A percentile compares a stretch with the other conserved stretches of the same genome.
Evolutionary conservation across 106 monocot genomes (phyloP).

Genomic region (Acanthochlamys bracteata): DNA sequence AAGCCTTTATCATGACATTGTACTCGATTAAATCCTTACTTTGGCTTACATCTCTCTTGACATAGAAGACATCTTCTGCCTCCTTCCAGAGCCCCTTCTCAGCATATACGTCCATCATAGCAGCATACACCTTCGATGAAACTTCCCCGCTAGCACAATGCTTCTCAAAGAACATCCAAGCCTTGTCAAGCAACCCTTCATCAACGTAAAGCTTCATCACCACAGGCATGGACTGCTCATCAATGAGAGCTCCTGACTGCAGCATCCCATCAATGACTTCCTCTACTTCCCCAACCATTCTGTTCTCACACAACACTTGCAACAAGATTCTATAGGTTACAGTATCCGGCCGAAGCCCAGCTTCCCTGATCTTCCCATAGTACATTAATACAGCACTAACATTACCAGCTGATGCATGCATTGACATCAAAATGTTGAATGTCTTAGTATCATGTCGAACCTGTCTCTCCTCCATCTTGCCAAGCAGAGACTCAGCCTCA

Average conservation of each 20-base stretch:
- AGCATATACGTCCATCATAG: constrained; percentile 69
- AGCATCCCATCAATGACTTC: constrained; percentile 44
- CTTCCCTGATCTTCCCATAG: constrained; percentile 34
- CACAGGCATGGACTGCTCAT: constrained; percentile 59
- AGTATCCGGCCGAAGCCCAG: constrained; percentile 39
- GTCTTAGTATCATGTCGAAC: constrained; percentile 59
- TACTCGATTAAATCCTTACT: constrained; percentile 52
- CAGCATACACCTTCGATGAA: constrained; percentile 61
- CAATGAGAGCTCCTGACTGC: constrained; percentile 17
- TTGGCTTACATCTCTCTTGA: constrained; percentile 12
- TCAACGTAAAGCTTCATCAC: constrained; percentile 66
- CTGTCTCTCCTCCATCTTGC: constrained; percentile 61
- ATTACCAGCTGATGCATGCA: constrained; percentile 33
- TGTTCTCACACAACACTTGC: constrained; percentile 40
- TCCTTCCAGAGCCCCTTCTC: constrained; percentile 73
- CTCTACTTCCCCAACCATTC: constrained; percentile 54
- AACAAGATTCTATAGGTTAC: constrained; percentile 60
- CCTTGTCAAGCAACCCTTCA: constrained; percentile 49
- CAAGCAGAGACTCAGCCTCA: constrained; percentile 56
- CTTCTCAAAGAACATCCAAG: constrained; percentile 42
- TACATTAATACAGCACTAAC: constrained; percentile 18
- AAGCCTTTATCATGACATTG: constrained; percentile 87
- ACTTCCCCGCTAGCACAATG: constrained; percentile 37
- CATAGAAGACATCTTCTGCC: constrained; percentile 56
- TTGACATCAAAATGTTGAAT: constrained; percentile 74